Conservation (phyloP, 2,329 filamentous ascomycete species). For the Apiospora kogelbergensis region DNA sequence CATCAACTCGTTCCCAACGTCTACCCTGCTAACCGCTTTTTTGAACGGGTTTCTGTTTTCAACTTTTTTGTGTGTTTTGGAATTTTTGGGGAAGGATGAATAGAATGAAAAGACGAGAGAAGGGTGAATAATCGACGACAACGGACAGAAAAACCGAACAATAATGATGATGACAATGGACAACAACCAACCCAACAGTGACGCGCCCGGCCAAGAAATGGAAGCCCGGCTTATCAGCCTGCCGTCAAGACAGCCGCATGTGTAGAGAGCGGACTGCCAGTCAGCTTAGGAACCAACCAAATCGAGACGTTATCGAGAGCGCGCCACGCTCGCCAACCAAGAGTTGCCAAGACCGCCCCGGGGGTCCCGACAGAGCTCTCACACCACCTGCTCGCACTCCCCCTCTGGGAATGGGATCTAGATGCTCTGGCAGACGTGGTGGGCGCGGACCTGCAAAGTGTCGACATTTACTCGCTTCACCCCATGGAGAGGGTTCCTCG, state of each 20-base stretch:
- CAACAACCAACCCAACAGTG: constrained; percentile 2
- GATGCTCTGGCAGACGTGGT: background rate
- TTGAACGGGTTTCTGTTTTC: constrained; percentile 4
- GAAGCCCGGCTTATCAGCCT: constrained; percentile 7
- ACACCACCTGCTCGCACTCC: constrained; percentile 3
- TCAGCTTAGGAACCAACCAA: background rate
- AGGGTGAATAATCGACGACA: background rate
- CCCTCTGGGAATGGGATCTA: background rate
- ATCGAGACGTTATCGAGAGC: constrained; percentile 2
- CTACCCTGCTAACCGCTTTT: constrained; percentile 3
- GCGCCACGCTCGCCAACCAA: background rate
- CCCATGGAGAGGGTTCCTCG: background rate
- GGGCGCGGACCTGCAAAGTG: background rate
- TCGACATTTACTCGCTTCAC: constrained; percentile 7
- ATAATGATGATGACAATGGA: background rate
- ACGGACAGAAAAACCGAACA: background rate
- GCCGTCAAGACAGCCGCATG: background rate
- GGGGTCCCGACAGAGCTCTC: background rate
- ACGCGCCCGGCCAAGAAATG: background rate
- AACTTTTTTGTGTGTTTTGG: background rate
- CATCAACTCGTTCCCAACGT: background rate
- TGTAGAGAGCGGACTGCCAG: background rate
- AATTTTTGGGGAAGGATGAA: background rate
- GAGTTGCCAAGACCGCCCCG: background rate
- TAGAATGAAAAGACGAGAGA: background rate